Evolutionary conservation across 306 rosid species (phyloP).

Genomic region (Rosa persica): DNA sequence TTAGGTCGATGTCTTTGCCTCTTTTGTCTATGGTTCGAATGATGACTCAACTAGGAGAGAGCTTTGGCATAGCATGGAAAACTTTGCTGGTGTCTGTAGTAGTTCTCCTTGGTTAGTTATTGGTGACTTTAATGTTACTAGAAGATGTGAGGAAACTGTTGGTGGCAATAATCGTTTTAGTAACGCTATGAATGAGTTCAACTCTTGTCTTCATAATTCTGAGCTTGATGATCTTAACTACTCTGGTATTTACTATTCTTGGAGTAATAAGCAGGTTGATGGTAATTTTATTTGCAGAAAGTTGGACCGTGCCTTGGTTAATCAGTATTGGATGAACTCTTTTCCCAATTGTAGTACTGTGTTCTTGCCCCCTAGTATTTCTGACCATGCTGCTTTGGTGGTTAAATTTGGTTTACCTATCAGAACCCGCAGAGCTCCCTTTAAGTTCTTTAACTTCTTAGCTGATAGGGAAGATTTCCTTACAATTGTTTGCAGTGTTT

Average conservation of each 20-base stretch:
- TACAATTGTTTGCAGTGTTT: not conserved
- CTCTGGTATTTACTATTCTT: not conserved
- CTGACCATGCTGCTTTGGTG: not conserved
- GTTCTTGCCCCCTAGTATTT: not conserved
- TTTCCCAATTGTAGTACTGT: not conserved
- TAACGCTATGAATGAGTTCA: not conserved
- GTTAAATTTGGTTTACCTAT: not conserved
- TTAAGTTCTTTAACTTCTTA: not conserved
- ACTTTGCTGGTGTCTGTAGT: not conserved
- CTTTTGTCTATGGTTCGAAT: too few species aligned
- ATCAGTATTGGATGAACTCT: not conserved
- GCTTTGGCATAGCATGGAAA: too few species aligned
- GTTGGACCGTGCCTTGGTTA: not conserved
- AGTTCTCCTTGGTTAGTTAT: not conserved
- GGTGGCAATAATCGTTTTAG: not conserved
- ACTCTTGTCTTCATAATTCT: not conserved
- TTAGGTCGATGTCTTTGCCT: too few species aligned
- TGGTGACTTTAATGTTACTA: not conserved
- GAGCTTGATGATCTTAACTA: not conserved
- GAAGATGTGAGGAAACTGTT: not conserved
- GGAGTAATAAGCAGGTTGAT: not conserved
- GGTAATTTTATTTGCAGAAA: not conserved
- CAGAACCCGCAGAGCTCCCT: not conserved
- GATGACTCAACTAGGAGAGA: too few species aligned
- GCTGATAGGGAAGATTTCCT: not conserved